A percentile compares a stretch with the other conserved stretches of the same genome.
Conservation (phyloP, 768 basidiomycete genomes). For the Leccinellum luteum region DNA sequence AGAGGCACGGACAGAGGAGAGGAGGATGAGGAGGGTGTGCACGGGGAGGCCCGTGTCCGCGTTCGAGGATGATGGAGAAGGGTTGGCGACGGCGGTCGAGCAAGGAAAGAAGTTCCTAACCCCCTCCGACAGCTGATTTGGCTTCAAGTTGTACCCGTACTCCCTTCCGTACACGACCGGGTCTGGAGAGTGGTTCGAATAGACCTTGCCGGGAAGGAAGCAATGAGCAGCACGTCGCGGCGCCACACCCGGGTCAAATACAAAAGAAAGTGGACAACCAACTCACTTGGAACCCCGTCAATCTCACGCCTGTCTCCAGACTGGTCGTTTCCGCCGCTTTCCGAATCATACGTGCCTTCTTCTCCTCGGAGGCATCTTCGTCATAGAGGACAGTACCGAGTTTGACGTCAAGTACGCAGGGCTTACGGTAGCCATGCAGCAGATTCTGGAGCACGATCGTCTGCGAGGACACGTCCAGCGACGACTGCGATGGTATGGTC, state of each 20-base stretch:
- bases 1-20: constrained; percentile 52
- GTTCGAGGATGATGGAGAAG: constrained; percentile 4
- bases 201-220: constrained; percentile 51
- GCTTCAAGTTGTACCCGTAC: constrained; percentile 76
- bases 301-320: constrained; percentile 67
- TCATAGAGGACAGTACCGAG: constrained; percentile 90
- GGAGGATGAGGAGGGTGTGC: constrained; percentile 52
- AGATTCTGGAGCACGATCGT: constrained; percentile 87
- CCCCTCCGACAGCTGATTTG: constrained; percentile 70
- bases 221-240: neutral
- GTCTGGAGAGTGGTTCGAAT: constrained; percentile 55
- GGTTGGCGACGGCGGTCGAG: constrained; percentile 18
- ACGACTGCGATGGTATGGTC: no score
- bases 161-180: constrained; percentile 65
- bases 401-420: constrained; percentile 90
- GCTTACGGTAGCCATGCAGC: constrained; percentile 66
- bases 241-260: no score
- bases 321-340: constrained; percentile 71
- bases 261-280: constrained; percentile 13
- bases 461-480: constrained; percentile 37
- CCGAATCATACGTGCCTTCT: constrained; percentile 73
- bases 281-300: constrained; percentile 88
- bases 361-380: constrained; percentile 61
- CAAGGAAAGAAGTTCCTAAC: constrained; percentile 78
- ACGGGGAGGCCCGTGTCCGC: constrained; percentile 51